Evolutionary conservation across 257 asterid species (phyloP).

Genomic region (Primulina eburnea): DNA sequence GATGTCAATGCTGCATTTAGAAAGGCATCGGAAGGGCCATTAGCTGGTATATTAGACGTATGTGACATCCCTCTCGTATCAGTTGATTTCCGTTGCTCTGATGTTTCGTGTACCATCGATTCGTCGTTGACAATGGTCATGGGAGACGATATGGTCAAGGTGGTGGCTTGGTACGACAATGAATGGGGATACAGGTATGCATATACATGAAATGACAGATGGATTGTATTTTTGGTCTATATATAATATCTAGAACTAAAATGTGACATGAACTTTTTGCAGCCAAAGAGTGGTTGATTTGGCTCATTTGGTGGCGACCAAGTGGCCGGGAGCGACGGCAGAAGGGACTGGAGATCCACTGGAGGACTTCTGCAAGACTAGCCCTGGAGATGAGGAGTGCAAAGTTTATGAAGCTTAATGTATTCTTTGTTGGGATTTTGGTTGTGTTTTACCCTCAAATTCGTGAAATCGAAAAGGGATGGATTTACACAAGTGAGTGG

Average conservation of each 20-base stretch:
- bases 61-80: conserved; percentile 85
- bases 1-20: conserved; percentile 87
- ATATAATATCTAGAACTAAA: too few species aligned
- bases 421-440: conserved; percentile 16
- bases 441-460: conserved; percentile 16
- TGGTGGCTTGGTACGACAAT: conserved; percentile 93
- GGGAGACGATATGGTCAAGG: conserved; percentile 98
- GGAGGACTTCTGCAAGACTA: conserved; percentile 77
- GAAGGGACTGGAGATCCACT: conserved; percentile 69
- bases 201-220: too few species aligned
- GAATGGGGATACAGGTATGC: conserved; percentile 95
- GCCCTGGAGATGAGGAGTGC: conserved; percentile 80
- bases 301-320: conserved; percentile 81
- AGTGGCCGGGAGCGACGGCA: conserved; percentile 67
- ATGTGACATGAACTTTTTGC: conserved; percentile 19
- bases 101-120: conserved; percentile 75
- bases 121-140: conserved; percentile 92
- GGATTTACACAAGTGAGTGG: background rate
- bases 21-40: conserved; percentile 81
- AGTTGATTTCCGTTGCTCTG: conserved; percentile 74
- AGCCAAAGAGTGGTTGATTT: conserved; percentile 93
- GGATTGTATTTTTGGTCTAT: too few species aligned
- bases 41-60: conserved; percentile 63
- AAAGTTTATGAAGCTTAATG: conserved; percentile 67
- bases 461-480: conserved; percentile 1